These are phyloP conservation scores for Fusarium paranaense DNA, from an alignment of 2,329 filamentous ascomycete species.

Conservation along the genomic window DNA sequence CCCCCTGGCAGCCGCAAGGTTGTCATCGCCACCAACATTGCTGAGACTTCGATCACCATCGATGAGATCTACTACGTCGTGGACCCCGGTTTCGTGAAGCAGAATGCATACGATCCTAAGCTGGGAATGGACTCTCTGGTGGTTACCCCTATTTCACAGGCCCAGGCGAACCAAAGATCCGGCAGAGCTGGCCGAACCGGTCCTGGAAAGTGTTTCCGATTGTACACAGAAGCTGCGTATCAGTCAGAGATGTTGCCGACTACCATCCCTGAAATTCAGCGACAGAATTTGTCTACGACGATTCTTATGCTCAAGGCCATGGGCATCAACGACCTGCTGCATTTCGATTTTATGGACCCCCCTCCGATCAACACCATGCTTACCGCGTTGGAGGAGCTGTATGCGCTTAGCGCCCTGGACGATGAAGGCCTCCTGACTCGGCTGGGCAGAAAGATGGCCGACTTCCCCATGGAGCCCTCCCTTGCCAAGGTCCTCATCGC, in stretches of 20 bases:
- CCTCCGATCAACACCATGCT: slow-evolving; percentile 98
- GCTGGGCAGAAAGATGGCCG: slow-evolving; percentile 95
- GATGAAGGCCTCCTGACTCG: slow-evolving; percentile 95
- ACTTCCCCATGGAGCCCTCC: slow-evolving; percentile 97
- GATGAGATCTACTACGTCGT: slow-evolving; percentile 98
- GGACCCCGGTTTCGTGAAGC: slow-evolving; percentile 97
- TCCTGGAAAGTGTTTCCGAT: slow-evolving; percentile 93
- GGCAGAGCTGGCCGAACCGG: slow-evolving; percentile 94
- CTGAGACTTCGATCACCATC: slow-evolving; percentile 97
- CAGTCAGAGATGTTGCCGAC: slow-evolving; percentile 98
- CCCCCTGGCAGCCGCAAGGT: slow-evolving; percentile 89
- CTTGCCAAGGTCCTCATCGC: slow-evolving; percentile 91
- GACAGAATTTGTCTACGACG: slow-evolving; percentile 90
- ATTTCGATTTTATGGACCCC: slow-evolving; percentile 99
- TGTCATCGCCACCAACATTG: slow-evolving; percentile 98
- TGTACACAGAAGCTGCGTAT: slow-evolving; percentile 96
- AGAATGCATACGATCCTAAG: slow-evolving; percentile 96
- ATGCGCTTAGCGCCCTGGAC: slow-evolving; percentile 89
- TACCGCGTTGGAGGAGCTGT: slow-evolving; percentile 93
- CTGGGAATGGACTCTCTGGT: slow-evolving; percentile 97
- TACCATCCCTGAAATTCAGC: slow-evolving; percentile 95
- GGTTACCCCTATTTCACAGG: slow-evolving; percentile 95
- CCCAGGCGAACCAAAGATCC: slow-evolving; percentile 93
- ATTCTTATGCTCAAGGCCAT: slow-evolving; percentile 99
- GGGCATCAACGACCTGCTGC: slow-evolving; percentile 97